phyloP scores from a whole-genome alignment of 2,329 filamentous ascomycete genomes.

The Chrysoporthe cubensis region DNA sequence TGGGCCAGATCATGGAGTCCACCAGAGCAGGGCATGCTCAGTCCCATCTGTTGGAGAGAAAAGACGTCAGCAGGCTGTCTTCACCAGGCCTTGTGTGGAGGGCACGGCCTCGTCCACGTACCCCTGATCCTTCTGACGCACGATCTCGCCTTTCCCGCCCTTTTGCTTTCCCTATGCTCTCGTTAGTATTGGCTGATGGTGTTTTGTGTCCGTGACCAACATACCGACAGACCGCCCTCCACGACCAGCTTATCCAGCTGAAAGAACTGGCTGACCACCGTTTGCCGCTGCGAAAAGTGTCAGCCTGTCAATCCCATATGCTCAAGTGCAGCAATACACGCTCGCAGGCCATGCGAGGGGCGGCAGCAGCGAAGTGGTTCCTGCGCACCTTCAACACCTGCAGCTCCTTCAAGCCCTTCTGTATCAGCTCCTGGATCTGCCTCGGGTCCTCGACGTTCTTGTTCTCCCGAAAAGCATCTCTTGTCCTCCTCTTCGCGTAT shows the following conservation, averaged over 20 bases:
- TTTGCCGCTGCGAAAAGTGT: constrained; percentile 74
- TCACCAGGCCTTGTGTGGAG: background rate
- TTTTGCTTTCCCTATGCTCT: constrained; percentile 68
- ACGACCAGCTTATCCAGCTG: constrained; percentile 90
- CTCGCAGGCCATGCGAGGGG: background rate
- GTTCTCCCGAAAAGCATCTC: constrained; percentile 87
- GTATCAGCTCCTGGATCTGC: constrained; percentile 83
- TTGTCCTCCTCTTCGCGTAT: constrained; percentile 88
- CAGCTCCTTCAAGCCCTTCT: constrained; percentile 84
- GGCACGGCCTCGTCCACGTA: constrained; percentile 46
- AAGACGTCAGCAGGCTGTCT: background rate
- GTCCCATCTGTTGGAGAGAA: constrained; percentile 12
- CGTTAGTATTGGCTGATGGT: constrained; percentile 24
- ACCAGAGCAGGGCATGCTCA: background rate
- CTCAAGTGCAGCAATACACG: background rate
- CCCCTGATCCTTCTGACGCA: constrained; percentile 80
- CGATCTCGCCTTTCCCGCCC: constrained; percentile 66
- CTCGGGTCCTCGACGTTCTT: constrained; percentile 72
- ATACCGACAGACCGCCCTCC: constrained; percentile 80
- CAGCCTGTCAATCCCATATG: constrained; percentile 11
- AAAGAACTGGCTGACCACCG: constrained; percentile 92
- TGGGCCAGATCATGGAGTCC: background rate
- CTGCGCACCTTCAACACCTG: constrained; percentile 81
- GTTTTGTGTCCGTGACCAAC: constrained; percentile 35
- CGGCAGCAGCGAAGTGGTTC: constrained; percentile 12